Evolutionary conservation across 2,329 filamentous ascomycete species (phyloP), one percentile per base, ranked within the genome.

Genomic region (Talaromyces sp.): DNA sequence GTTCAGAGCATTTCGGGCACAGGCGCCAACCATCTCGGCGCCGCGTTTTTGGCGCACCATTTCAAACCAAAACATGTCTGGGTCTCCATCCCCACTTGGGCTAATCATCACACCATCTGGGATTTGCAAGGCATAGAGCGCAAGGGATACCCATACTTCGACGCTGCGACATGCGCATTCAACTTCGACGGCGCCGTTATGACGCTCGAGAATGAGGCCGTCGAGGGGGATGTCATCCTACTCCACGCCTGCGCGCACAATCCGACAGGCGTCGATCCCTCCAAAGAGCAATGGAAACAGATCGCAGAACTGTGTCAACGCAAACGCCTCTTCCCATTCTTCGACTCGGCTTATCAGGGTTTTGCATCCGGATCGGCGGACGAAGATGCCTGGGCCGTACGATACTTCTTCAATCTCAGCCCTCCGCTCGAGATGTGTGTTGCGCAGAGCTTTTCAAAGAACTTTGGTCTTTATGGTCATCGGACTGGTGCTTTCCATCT

Each of bases 211-310:
- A 90, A 93, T 68, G 87, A 90, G 62, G 92, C 92, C 2, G 86
- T 90, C 9, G 86, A 92, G 61, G 87, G 87, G 68, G 93, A 91
- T 75, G 87, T 96, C 73, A 87, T 98, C 72, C 84, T 98, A 42
- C 85, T 97, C 46, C 95, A 97, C 78, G 91, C 92, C 64, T 99
- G 95, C 75, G 95, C 95, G 21, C 95, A 98, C 83, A 99, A 99
- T 81, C 95, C 95, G 35, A 99, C 95, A 1, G 95, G 95, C 63
- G 91, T 97, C 66, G 95, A 99, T 78, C 92, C 92, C 11, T 96
- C 90, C 55, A 83, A 89, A 69, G 91, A 93, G 63, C 93, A 99
- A 80, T 99, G 95, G 95, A 90, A 88, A 76, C 86, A 93, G 79
- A 86, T 98, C 64, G 92, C 92, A 58, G 80, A 84, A 50, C 76